Base-by-base conservation (phyloP, 2,329 filamentous ascomycete genomes). In the Hymenoscyphus albidus region DNA sequence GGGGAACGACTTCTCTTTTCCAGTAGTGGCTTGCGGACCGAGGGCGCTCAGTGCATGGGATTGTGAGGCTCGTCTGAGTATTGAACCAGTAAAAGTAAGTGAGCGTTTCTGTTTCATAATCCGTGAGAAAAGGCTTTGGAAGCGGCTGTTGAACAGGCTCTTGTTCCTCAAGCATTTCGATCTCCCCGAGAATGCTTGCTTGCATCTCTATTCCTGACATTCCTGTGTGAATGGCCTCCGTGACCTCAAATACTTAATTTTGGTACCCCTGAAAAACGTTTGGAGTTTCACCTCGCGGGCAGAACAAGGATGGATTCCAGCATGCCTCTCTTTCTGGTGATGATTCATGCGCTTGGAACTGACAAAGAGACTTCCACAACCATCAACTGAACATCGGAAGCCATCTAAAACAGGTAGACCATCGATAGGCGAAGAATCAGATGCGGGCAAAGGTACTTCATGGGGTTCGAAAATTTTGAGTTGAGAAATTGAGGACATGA, bases 201-300 rank as follows among this genome's bases (percentile, higher is more conserved):
- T 5, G 18, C 6, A 48, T 48, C 42, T 7, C 13, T 18, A 48
- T 18, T 2, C n/a, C 10, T 22, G n/a, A 18, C 6, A 32, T 48
- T n/a, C 5, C 27, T 3, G 44, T 51, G n/a, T 2, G 1, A 51
- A 10, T 51, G 1, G 22, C n/a, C 1, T 51, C 44, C 2, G 55
- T 14, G 51, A 78, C 76, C 63, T 77, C 73, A 59, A 78, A 64
- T 78, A 78, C 40, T 68, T 71, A 13, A 78, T 39, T 67, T 77
- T 77, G 1, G 75, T 78, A 4, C 76, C 76, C 4, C 74, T 42
- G 65, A 78, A 78, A 65, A 78, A 77, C 0, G 76, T 78, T 67
- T 78, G 76, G n/a, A 78, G 68, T 16, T 64, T 69, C 12, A 70
- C 73, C 10, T 68, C 51, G 18, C 63, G 57, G 16, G 69, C 66